These are phyloP conservation scores for Leccinum huronense DNA, from an alignment of 1,284 basidiomycete genomes.

Conservation along the genomic window DNA sequence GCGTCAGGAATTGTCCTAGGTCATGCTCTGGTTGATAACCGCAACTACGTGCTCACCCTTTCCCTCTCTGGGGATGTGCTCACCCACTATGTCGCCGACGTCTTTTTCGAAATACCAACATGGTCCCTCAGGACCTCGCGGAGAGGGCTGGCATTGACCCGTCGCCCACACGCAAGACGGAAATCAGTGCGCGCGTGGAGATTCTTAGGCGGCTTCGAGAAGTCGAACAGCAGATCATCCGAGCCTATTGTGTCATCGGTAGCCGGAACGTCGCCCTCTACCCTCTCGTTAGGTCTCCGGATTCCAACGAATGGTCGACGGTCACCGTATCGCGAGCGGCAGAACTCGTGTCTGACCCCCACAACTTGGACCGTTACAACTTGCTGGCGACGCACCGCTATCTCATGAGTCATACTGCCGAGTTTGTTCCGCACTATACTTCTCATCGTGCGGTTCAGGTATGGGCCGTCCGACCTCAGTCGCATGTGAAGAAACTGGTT, in stretches of 20 bases:
- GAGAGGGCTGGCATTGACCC: constrained; percentile 47
- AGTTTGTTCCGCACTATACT: constrained; percentile 62
- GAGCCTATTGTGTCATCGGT: constrained; percentile 38
- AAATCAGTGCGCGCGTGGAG: constrained; percentile 56
- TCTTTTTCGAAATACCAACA: constrained; percentile 60
- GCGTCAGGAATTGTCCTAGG: constrained; percentile 52
- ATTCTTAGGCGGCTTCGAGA: constrained; percentile 54
- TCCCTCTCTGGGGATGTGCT: constrained; percentile 52
- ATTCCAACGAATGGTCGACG: constrained; percentile 50
- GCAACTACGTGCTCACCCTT: constrained; percentile 41
- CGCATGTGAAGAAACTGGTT: constrained; percentile 58
- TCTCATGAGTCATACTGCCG: constrained; percentile 61
- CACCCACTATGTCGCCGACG: constrained; percentile 46
- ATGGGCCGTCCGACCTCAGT: constrained; percentile 70
- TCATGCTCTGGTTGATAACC: constrained; percentile 36
- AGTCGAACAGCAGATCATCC: constrained; percentile 46
- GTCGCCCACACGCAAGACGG: constrained; percentile 29
- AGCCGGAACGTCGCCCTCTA: constrained; percentile 42
- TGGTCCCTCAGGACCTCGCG: constrained; percentile 48
- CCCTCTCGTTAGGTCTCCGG: constrained; percentile 42
- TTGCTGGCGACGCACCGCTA: constrained; percentile 72
- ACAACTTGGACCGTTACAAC: constrained; percentile 37
- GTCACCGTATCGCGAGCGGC: constrained; percentile 53
- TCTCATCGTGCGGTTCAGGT: constrained; percentile 56
- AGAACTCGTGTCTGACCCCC: constrained; percentile 37